Evolutionary conservation across 768 basidiomycete species (phyloP).

Genomic region (Termitomyces titanicus): DNA sequence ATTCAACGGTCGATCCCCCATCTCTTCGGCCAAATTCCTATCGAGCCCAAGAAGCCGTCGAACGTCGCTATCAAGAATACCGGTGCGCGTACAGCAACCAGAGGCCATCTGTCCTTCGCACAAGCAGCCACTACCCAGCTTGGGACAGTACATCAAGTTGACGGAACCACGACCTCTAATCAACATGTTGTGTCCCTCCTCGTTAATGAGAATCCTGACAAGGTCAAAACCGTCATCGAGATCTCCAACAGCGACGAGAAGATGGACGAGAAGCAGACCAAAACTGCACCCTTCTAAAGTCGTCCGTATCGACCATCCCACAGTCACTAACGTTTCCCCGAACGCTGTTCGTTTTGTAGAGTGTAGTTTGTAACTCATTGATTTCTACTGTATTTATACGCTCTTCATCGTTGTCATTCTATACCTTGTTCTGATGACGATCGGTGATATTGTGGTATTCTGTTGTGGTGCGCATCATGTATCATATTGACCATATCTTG

Average conservation of each 20-base stretch:
- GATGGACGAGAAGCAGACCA: constrained; percentile 6
- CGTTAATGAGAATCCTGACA: constrained; percentile 1
- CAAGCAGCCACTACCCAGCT: constrained; percentile 3
- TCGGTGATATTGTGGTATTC: no score
- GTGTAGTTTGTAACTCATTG: background rate
- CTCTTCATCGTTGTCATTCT: background rate
- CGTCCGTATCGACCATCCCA: background rate
- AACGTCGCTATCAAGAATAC: background rate
- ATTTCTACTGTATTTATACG: background rate
- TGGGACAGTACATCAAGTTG: background rate
- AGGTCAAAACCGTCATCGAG: background rate
- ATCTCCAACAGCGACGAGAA: background rate
- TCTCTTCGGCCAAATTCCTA: constrained; percentile 5
- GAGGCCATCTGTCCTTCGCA: constrained; percentile 9
- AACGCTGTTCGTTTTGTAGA: no score
- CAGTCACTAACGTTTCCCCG: background rate
- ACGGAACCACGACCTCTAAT: background rate
- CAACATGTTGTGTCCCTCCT: constrained; percentile 6
- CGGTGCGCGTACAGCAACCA: constrained; percentile 8
- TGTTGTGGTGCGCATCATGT: no score
- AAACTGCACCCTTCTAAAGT: background rate
- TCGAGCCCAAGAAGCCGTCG: background rate
- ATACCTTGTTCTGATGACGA: background rate
- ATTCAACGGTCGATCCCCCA: constrained; percentile 11
- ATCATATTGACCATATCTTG: no score